Percentiles rank a stretch among this genome's conserved stretches.
These are phyloP conservation scores for Aleurites moluccanus DNA, from an alignment of 441 rosid genomes.

Conservation along the genomic window DNA sequence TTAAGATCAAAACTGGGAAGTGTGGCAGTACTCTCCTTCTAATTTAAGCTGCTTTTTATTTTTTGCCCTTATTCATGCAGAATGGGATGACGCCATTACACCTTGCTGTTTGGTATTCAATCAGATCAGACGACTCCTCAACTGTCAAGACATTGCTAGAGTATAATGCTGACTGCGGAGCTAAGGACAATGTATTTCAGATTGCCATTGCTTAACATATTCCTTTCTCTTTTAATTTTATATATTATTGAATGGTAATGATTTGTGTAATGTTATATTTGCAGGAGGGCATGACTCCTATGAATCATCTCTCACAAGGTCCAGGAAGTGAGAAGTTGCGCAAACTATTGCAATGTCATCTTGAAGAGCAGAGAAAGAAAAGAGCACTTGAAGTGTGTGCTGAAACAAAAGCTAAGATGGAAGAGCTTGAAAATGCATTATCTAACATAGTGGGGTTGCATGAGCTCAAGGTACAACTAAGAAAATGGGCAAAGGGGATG, in stretches of 20 bases:
- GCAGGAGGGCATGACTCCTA: constrained; percentile 92
- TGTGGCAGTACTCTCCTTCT: constrained; percentile 12
- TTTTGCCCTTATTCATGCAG: constrained; percentile 41
- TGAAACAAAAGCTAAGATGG: constrained; percentile 85
- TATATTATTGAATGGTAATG: neutral
- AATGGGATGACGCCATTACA: constrained; percentile 98
- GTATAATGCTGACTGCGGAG: constrained; percentile 82
- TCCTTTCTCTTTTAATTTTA: constrained; percentile 14
- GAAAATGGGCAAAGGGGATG: constrained; percentile 98
- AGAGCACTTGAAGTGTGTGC: constrained; percentile 79
- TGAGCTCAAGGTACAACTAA: constrained; percentile 78
- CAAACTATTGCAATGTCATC: constrained; percentile 52
- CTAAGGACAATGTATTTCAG: constrained; percentile 67
- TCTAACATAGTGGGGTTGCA: constrained; percentile 68
- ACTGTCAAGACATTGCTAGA: constrained; percentile 84
- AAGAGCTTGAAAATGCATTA: constrained; percentile 75
- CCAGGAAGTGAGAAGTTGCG: constrained; percentile 69
- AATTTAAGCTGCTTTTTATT: constrained; percentile 14
- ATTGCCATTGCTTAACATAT: constrained; percentile 8
- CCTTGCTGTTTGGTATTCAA: constrained; percentile 91
- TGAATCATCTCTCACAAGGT: constrained; percentile 78
- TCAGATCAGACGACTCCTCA: constrained; percentile 68
- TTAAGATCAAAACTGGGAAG: constrained; percentile 14
- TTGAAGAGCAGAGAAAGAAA: constrained; percentile 80
- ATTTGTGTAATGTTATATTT: constrained; percentile 23